These are phyloP conservation scores for Hsuehochloa calcarea DNA, from an alignment of 176 grass and related monocot genomes.

Conservation along the genomic window DNA sequence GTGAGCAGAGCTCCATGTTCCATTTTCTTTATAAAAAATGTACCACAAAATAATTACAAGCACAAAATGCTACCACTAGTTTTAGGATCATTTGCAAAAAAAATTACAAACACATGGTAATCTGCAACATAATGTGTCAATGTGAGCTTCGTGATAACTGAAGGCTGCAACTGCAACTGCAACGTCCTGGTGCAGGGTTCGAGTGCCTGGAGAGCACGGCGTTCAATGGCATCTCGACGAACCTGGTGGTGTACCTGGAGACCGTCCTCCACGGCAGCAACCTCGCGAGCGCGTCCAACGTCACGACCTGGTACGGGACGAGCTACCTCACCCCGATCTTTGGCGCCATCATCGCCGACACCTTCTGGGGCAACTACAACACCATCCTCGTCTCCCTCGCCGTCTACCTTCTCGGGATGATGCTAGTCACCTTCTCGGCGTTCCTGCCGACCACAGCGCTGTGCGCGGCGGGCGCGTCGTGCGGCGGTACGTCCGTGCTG, in stretches of 20 bases:
- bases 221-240: slow-evolving; percentile 54
- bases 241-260: slow-evolving; percentile 57
- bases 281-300: slow-evolving; percentile 44
- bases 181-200: slow-evolving; percentile 40
- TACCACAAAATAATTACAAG: background rate
- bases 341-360: slow-evolving; percentile 61
- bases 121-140: background rate
- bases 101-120: background rate
- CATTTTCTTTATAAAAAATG: background rate
- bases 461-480: slow-evolving; percentile 9
- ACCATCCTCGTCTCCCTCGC: slow-evolving; percentile 52
- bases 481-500: background rate
- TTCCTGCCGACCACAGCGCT: slow-evolving; percentile 35
- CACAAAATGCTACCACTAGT: background rate
- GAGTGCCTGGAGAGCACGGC: slow-evolving; percentile 58
- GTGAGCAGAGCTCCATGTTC: slow-evolving; percentile 6
- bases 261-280: slow-evolving; percentile 53
- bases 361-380: slow-evolving; percentile 58
- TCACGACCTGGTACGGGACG: slow-evolving; percentile 58
- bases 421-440: slow-evolving; percentile 55
- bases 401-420: slow-evolving; percentile 62
- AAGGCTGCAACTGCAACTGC: background rate
- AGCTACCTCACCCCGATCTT: slow-evolving; percentile 55
- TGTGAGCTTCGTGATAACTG: background rate
- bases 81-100: background rate